Base-by-base conservation (phyloP, 1,139 yeast genomes). In the Blastobotrys elegans region DNA sequence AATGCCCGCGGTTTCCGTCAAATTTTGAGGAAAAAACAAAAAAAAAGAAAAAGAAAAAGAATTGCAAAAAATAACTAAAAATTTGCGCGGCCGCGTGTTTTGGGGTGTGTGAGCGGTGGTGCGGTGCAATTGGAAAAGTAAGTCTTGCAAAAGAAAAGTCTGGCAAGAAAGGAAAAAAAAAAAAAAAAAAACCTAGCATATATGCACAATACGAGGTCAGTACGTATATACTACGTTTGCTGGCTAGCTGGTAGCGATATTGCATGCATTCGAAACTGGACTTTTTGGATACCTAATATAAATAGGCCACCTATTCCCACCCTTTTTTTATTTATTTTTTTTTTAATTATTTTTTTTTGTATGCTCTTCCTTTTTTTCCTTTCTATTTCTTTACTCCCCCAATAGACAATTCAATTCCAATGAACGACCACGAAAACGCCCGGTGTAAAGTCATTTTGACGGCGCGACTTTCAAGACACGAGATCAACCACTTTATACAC, bases 361-460 rank as follows among this genome's bases (percentile, higher is more conserved):
- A n/a, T n/a, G n/a, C n/a, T n/a, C n/a, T n/a, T 14, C 16, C 16
- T 33, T 33, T 4, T 7, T 10, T 33, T 33, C 24, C 13, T 4
- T 33, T 18, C 22, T 33, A 17, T n/a, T n/a, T 17, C n/a, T 6
- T 16, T 6, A 17, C 16, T 7, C 4, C 18, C 16, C 13, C 11
- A 4, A 13, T 22, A n/a, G 18, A 20, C 27, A 18, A 11, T 17
- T 10, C 5, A 37, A 13, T 7, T 16, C 21, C 10, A 18, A 42
- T 42, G 45, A 29, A 34, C 24, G 39, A 35, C 18, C 27, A 34
- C 14, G 45, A 26, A 13, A 20, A 29, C 13, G 45, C 11, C 3
- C 22, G 45, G 26, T 42, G 45, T 24, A 42, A 42, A 42, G 45
- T 42, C 11, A 21, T 34, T 14, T n/a, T 42, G 6, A 20, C 22